Evolutionary conservation across 495 filamentous ascomycete species (phyloP).

Genomic region (Hypoxylon lienhwacheense): DNA sequence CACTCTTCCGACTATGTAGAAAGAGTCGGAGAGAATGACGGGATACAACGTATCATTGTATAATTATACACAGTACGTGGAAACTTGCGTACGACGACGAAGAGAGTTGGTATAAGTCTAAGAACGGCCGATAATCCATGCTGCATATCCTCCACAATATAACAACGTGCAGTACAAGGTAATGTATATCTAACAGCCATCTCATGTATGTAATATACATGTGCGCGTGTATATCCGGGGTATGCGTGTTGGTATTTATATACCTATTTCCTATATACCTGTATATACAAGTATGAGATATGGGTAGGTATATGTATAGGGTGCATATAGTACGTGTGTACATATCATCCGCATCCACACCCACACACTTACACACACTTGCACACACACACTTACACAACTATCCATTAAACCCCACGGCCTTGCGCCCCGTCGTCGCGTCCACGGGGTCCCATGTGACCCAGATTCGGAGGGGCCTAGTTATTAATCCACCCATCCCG

Average conservation of each 20-base stretch:
- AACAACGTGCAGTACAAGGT: not conserved
- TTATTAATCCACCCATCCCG: constrained; percentile 25
- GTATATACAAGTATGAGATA: constrained; percentile 3
- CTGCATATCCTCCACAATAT: constrained; percentile 1
- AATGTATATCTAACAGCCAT: no score
- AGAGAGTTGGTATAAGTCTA: not conserved
- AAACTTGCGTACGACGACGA: not conserved
- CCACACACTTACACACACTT: not conserved
- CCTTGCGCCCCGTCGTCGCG: constrained; percentile 29
- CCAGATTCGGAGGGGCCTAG: constrained; percentile 10
- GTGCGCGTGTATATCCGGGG: constrained; percentile 15
- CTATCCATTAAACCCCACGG: constrained; percentile 9
- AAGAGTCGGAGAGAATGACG: not conserved
- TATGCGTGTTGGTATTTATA: constrained; percentile 3
- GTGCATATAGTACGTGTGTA: not conserved
- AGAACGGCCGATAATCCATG: not conserved
- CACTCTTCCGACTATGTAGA: not conserved
- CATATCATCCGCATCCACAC: constrained; percentile 10
- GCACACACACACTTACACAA: no score
- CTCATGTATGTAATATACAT: no score
- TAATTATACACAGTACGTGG: constrained; percentile 1
- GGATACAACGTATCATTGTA: not conserved
- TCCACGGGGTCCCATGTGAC: constrained; percentile 30
- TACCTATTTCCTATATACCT: not conserved
- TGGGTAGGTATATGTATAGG: constrained; percentile 3